A percentile compares a stretch with the other conserved stretches of the same genome.
These are phyloP conservation scores for Populus hybrid DNA, from an alignment of 441 rosid species.

Conservation along the genomic window DNA sequence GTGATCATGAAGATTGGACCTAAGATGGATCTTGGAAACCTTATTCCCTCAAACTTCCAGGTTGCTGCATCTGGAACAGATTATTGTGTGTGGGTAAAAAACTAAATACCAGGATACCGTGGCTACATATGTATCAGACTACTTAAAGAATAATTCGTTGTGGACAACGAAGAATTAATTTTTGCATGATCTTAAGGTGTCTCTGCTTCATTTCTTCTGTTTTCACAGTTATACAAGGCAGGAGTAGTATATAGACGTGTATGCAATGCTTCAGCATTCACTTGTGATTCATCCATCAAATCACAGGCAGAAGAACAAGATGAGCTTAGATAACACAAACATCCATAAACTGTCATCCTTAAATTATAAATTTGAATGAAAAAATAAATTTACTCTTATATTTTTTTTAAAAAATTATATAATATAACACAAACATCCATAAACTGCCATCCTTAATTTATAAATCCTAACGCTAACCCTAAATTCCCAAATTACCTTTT, in stretches of 20 bases:
- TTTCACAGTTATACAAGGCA: neutral
- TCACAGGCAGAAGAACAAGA: neutral
- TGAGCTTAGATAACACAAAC: neutral
- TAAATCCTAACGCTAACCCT: too few species aligned
- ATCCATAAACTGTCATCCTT: too few species aligned
- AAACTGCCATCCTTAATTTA: too few species aligned
- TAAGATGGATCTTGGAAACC: slow-evolving; percentile 48
- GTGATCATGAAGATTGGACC: slow-evolving; percentile 67
- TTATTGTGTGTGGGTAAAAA: slow-evolving; percentile 53
- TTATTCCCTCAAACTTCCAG: slow-evolving; percentile 48
- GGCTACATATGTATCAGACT: neutral
- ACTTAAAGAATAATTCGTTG: neutral
- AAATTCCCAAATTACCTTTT: too few species aligned
- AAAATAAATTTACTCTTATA: too few species aligned
- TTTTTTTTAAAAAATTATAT: too few species aligned
- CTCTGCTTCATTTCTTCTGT: neutral
- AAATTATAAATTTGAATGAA: too few species aligned
- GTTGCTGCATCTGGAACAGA: slow-evolving; percentile 48
- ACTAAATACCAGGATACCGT: neutral
- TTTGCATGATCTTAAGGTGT: neutral
- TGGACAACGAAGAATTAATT: neutral
- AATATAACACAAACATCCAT: too few species aligned
- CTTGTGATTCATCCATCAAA: neutral
- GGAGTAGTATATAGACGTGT: too few species aligned
- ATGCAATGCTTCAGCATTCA: neutral